phyloP scores from a whole-genome alignment of 495 filamentous ascomycete species.

The Achaetomiella virescens region DNA sequence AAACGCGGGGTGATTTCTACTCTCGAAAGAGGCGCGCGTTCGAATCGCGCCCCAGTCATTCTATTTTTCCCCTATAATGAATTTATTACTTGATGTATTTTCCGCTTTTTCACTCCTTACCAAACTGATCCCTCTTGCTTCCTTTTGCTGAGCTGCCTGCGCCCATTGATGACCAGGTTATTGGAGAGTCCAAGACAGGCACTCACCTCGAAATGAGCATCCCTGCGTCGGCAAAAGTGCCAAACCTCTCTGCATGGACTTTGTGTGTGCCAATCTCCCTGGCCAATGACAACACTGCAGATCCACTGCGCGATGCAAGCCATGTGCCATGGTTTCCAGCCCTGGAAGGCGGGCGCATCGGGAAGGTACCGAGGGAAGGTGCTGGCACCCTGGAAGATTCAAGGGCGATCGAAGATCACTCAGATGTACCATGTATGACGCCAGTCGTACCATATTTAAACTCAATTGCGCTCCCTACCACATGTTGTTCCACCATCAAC shows the following conservation, averaged over 20 bases:
- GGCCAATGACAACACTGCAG: not conserved
- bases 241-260: no score
- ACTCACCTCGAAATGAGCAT: no score
- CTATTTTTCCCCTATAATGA: constrained; percentile 4
- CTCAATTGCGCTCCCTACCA: not conserved
- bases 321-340: not conserved
- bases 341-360: not conserved
- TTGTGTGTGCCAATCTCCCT: not conserved
- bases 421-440: no score
- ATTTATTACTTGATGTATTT: no score
- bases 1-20: constrained; percentile 20
- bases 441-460: not conserved
- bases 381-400: not conserved
- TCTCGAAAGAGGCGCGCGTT: constrained; percentile 34
- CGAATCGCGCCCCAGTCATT: constrained; percentile 32
- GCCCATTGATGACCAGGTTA: no score
- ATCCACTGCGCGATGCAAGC: not conserved
- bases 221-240: not conserved
- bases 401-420: no score
- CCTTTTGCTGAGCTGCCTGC: no score
- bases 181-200: no score
- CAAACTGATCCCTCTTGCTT: no score
- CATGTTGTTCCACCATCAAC: no score
- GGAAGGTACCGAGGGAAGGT: not conserved
- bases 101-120: not conserved